Base-by-base conservation (phyloP, 495 filamentous ascomycete species). In the Penicillium robsamsonii region DNA sequence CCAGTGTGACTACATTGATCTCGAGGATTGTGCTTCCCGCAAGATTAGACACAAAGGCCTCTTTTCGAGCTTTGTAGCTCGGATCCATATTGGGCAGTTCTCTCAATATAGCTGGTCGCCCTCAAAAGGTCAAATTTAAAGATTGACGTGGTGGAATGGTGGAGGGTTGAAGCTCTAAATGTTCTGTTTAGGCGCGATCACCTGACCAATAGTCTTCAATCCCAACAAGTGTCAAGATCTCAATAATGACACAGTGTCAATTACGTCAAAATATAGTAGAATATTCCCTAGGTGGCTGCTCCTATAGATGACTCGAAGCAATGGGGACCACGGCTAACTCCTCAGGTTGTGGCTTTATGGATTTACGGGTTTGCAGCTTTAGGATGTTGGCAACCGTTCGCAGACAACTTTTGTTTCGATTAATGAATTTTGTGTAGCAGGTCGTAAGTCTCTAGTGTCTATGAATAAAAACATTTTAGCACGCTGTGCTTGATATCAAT, bases 21-120 rank as follows among this genome's bases (percentile, higher is more conserved):
- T 99, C 94, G 27, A 75, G 67, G 46, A 97, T 86, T 13, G 81
- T 77, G 38, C 93, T 91, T 37, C 94, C 94, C n/a, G 87, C 84
- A 31, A 96, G 84, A 67, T 91, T 88, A 18, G 93, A 96, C 62
- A 99, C 94, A 66, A 96, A 96, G 53, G 90, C 90, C 79, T 96
- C 92, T 70, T 97, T 99, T 48, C 85, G 80, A 49, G 86, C 81
- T 76, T 97, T 99, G 75, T 96, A 93, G 71, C 78, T 85, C 27
- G 75, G 70, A 44, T 81, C 80, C 83, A 85, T 85, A 20, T 42
- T 70, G 41, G 47, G 7, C 42, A 46, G 42, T 33, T 46, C 18
- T 46, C 18, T 52, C 50, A 30, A 42, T 42, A 31, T 29, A 33
- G 50, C 18, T 33, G n/a, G 27, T 41, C 18, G n/a, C 31, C 31